These are phyloP conservation scores for Boletus sp. DNA, from an alignment of 768 basidiomycete genomes.

Conservation along the genomic window DNA sequence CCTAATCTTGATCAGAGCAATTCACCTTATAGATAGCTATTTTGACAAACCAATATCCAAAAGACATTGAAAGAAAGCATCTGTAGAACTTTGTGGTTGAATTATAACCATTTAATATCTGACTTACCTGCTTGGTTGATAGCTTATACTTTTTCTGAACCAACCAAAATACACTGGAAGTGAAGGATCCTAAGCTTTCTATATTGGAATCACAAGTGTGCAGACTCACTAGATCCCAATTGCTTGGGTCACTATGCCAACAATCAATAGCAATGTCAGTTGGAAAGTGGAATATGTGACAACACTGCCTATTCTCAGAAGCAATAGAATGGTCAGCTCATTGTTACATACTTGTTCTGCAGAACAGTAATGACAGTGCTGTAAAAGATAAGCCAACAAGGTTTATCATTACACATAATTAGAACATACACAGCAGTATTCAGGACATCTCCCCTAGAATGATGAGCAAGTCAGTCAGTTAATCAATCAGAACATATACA, in stretches of 20 bases:
- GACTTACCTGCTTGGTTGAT: slow-evolving; percentile 53
- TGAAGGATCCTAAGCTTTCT: not conserved
- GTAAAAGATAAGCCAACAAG: too few species aligned
- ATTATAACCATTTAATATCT: not conserved
- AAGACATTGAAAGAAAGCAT: slow-evolving; percentile 72
- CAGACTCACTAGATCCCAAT: slow-evolving; percentile 48
- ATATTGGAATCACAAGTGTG: not conserved
- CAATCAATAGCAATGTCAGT: slow-evolving; percentile 63
- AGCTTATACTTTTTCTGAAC: slow-evolving; percentile 65
- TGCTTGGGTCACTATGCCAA: slow-evolving; percentile 63
- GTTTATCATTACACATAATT: too few species aligned
- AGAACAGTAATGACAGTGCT: too few species aligned
- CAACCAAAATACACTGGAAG: slow-evolving; percentile 57
- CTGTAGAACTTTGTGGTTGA: slow-evolving; percentile 31
- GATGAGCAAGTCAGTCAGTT: too few species aligned
- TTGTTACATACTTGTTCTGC: too few species aligned
- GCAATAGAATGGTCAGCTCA: not conserved
- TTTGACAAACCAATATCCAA: slow-evolving; percentile 61
- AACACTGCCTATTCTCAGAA: slow-evolving; percentile 41
- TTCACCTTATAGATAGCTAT: not conserved
- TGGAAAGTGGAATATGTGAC: slow-evolving; percentile 73
- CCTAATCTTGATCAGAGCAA: slow-evolving; percentile 31
- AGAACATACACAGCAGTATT: too few species aligned
- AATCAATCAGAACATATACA: too few species aligned
- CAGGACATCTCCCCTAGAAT: too few species aligned